Evolutionary conservation across 2,329 filamentous ascomycete genomes (phyloP).

Genomic region (Endoconidiophora polonica): DNA sequence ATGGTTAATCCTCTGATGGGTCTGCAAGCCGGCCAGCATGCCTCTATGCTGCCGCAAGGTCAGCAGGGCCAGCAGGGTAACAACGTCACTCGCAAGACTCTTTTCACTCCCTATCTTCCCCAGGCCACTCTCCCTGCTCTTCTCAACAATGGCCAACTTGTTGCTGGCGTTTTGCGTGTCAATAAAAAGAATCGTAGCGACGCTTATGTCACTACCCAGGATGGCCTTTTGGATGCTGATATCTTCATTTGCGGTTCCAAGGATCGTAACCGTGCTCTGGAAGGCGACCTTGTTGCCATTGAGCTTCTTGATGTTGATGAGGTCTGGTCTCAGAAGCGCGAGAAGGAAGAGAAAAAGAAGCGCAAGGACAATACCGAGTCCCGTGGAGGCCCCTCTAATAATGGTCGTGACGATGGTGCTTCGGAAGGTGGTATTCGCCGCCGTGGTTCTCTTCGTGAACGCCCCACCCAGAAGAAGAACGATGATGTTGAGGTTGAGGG

Average conservation of each 20-base stretch:
- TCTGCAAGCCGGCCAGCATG: conserved; percentile 28
- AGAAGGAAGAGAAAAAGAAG: conserved; percentile 99
- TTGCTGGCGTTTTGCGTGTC: conserved; percentile 88
- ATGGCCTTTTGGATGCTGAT: conserved; percentile 77
- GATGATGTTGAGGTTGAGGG: conserved; percentile 98
- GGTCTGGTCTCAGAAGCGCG: conserved; percentile 95
- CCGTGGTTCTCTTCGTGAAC: conserved; percentile 86
- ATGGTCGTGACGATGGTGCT: conserved; percentile 49
- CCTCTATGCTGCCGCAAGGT: conserved; percentile 38
- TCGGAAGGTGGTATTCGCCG: conserved; percentile 75
- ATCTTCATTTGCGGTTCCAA: conserved; percentile 99
- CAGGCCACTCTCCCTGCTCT: conserved; percentile 86
- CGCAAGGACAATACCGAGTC: conserved; percentile 96
- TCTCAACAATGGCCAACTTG: conserved; percentile 78
- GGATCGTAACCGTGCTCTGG: conserved; percentile 88
- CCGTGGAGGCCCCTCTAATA: conserved; percentile 52
- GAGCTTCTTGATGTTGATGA: conserved; percentile 96
- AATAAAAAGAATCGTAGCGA: conserved; percentile 99
- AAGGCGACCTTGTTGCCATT: conserved; percentile 88
- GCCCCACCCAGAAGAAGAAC: conserved; percentile 98
- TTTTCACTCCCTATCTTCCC: conserved; percentile 94
- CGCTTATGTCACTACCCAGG: conserved; percentile 87
- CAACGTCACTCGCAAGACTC: conserved; percentile 88
- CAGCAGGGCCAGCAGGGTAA: conserved; percentile 46
- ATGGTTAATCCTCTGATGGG: conserved; percentile 50